Conservation (phyloP, 345 rosid genomes). For the Sonneratia caseolaris region DNA sequence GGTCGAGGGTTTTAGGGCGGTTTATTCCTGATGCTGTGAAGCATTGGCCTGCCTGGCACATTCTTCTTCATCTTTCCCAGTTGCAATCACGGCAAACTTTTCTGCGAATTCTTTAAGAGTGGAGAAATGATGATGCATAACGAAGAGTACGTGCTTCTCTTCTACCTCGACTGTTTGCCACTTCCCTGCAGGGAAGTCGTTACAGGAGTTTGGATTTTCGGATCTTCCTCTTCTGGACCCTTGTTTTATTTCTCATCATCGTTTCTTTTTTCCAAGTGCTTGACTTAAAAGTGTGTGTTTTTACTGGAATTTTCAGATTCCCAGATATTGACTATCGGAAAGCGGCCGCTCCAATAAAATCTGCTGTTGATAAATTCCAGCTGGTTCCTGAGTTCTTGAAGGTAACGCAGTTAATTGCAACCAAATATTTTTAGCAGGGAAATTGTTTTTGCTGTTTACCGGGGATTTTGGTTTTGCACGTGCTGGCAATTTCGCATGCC, state of each 20-base stretch:
- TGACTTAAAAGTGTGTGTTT: too few relatives aligned
- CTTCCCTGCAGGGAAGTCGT: neutral
- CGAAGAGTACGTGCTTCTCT: slow-evolving; percentile 1
- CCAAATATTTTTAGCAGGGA: neutral
- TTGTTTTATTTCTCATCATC: neutral
- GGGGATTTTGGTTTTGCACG: too few relatives aligned
- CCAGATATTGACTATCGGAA: slow-evolving; percentile 30
- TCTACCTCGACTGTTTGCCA: neutral
- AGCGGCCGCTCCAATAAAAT: slow-evolving; percentile 37
- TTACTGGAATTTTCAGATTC: neutral
- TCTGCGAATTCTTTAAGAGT: neutral
- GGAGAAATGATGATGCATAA: neutral
- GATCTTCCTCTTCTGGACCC: neutral
- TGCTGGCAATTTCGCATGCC: neutral
- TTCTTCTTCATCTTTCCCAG: neutral
- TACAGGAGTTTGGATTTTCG: neutral
- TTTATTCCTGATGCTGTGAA: neutral
- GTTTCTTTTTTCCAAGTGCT: neutral
- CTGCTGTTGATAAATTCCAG: slow-evolving; percentile 47
- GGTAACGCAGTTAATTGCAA: slow-evolving; percentile 19
- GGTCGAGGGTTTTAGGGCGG: slow-evolving; percentile 1
- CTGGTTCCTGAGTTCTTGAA: slow-evolving; percentile 64
- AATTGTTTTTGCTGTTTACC: neutral
- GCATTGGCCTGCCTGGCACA: neutral
- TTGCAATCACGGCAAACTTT: neutral